Percentiles rank a stretch among this genome's conserved stretches.
These are phyloP conservation scores for Candida glaebosa DNA, from an alignment of 805 yeast species.

Conservation along the genomic window DNA sequence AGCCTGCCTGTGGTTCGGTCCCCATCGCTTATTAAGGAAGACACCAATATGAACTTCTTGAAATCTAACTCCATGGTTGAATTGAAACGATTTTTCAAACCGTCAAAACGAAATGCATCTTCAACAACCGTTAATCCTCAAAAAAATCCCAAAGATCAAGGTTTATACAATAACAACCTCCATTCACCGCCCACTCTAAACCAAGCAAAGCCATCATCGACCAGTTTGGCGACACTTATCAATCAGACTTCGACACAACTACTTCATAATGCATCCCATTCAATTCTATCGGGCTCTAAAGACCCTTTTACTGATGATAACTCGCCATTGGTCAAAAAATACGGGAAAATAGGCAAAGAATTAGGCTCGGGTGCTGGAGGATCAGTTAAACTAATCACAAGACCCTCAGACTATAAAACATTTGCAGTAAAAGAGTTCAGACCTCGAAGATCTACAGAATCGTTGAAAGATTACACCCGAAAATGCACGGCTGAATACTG, in stretches of 20 bases:
- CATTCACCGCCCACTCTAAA: slow-evolving; percentile 31
- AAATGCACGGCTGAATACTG: slow-evolving; percentile 94
- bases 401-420: slow-evolving; percentile 62
- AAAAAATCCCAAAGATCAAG: slow-evolving; percentile 9
- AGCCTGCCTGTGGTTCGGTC: slow-evolving; percentile 4
- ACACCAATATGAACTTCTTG: slow-evolving; percentile 29
- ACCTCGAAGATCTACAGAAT: slow-evolving; percentile 67
- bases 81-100: slow-evolving; percentile 68
- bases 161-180: slow-evolving; percentile 18
- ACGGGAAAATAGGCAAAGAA: slow-evolving; percentile 78
- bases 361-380: slow-evolving; percentile 98
- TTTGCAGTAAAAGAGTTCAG: slow-evolving; percentile 95
- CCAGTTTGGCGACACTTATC: slow-evolving; percentile 33
- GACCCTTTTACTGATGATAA: slow-evolving; percentile 36
- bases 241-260: slow-evolving; percentile 37
- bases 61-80: slow-evolving; percentile 60
- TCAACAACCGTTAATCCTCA: slow-evolving; percentile 8
- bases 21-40: slow-evolving; percentile 16
- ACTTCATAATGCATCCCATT: slow-evolving; percentile 34
- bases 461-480: slow-evolving; percentile 81
- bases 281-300: slow-evolving; percentile 36
- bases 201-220: slow-evolving; percentile 30
- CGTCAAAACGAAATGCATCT: slow-evolving; percentile 35
- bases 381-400: slow-evolving; percentile 67
- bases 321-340: slow-evolving; percentile 68